Evolutionary conservation across 2,329 filamentous ascomycete genomes (phyloP).

Genomic region (Colletotrichum lupini): DNA sequence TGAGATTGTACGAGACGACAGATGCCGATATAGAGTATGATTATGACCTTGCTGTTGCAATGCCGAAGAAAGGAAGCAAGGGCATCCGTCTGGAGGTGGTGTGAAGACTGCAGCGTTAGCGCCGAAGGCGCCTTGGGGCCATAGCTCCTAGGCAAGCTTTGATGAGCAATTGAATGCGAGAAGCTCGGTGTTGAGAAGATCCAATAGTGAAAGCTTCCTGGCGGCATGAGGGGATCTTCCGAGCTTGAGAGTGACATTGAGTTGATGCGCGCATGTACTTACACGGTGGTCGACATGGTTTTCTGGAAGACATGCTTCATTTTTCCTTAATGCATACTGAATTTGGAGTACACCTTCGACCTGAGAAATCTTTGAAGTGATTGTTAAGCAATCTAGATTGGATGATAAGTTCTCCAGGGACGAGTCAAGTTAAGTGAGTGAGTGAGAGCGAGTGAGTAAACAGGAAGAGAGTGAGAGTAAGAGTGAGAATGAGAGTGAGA

Average conservation of each 20-base stretch:
- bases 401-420: not conserved
- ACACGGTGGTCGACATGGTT: not conserved
- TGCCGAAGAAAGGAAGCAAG: constrained; percentile 32
- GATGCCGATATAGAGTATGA: constrained; percentile 41
- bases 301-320: too few species aligned
- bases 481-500: not conserved
- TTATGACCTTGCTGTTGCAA: constrained; percentile 39
- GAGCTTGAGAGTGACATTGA: not conserved
- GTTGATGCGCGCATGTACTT: not conserved
- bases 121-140: not conserved
- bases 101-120: not conserved
- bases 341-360: too few species aligned
- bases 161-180: not conserved
- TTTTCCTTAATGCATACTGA: too few species aligned
- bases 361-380: too few species aligned
- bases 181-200: not conserved
- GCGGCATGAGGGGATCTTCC: not conserved
- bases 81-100: constrained; percentile 16
- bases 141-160: not conserved
- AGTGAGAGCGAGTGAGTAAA: not conserved
- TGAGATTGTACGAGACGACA: constrained; percentile 42
- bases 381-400: too few species aligned
- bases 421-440: not conserved
- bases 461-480: not conserved
- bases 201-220: not conserved